These are phyloP conservation scores for Trametes coccinea DNA, from an alignment of 768 basidiomycete genomes.

Conservation along the genomic window DNA sequence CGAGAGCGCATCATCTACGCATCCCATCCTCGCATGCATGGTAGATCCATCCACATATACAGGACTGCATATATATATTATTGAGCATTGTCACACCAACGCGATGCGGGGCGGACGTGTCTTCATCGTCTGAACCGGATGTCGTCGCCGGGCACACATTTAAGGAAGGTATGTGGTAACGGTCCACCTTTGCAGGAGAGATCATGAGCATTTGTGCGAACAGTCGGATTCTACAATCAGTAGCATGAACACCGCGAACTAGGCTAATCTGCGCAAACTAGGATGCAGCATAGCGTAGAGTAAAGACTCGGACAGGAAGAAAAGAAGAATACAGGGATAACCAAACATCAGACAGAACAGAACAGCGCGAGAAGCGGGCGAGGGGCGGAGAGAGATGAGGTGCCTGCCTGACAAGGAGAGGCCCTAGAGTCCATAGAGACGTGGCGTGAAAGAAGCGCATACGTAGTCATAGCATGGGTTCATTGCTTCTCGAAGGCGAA, in stretches of 20 bases:
- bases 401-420: too few species aligned
- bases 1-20: not conserved
- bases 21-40: constrained; percentile 5
- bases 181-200: too few species aligned
- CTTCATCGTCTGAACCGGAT: too few species aligned
- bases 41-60: constrained; percentile 15
- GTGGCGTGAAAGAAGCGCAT: too few species aligned
- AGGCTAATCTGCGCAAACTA: not conserved
- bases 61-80: not conserved
- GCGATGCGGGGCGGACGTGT: too few species aligned
- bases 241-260: not conserved
- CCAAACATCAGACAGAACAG: not conserved
- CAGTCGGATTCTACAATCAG: not conserved
- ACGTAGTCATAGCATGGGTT: not conserved
- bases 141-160: too few species aligned
- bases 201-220: not conserved
- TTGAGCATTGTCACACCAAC: not conserved
- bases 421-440: too few species aligned
- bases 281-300: not conserved
- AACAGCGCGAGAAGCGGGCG: not conserved
- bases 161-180: too few species aligned
- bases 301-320: not conserved
- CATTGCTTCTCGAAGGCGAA: constrained; percentile 82
- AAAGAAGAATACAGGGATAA: not conserved
- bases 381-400: not conserved